These are phyloP conservation scores for Mycogone perniciosa DNA, from an alignment of 2,329 filamentous ascomycete species.

Conservation along the genomic window DNA sequence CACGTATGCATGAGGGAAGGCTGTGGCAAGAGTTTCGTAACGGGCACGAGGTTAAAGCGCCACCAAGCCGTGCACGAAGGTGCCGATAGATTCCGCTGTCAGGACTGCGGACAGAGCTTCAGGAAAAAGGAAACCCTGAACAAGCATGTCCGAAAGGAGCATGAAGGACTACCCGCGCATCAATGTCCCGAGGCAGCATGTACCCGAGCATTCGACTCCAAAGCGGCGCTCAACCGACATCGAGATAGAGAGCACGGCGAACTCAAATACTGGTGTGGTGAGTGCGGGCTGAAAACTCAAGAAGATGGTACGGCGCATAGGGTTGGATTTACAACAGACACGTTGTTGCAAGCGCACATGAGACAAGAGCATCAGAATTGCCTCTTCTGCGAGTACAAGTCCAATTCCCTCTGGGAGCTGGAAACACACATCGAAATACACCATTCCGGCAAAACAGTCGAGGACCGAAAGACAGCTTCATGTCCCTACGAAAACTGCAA, in stretches of 20 bases:
- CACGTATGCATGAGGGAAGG: slow-evolving; percentile 65
- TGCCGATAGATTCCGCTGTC: slow-evolving; percentile 68
- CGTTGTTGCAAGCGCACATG: slow-evolving; percentile 67
- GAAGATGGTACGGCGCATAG: slow-evolving; percentile 34
- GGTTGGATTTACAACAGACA: slow-evolving; percentile 64
- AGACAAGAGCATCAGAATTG: slow-evolving; percentile 69
- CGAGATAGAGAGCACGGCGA: slow-evolving; percentile 62
- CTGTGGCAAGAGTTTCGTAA: slow-evolving; percentile 78
- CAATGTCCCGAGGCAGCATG: slow-evolving; percentile 60
- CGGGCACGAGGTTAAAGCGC: slow-evolving; percentile 67
- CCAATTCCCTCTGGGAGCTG: slow-evolving; percentile 59
- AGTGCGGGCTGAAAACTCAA: slow-evolving; percentile 50
- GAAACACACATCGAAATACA: slow-evolving; percentile 72
- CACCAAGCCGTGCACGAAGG: slow-evolving; percentile 72
- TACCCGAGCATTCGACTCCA: slow-evolving; percentile 64
- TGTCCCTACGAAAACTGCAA: slow-evolving; percentile 65
- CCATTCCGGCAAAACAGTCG: slow-evolving; percentile 58
- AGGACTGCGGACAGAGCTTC: slow-evolving; percentile 70
- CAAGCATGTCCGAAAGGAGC: slow-evolving; percentile 71
- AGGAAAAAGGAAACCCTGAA: slow-evolving; percentile 82
- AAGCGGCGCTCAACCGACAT: slow-evolving; percentile 65
- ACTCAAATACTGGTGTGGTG: slow-evolving; percentile 67
- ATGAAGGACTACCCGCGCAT: slow-evolving; percentile 66
- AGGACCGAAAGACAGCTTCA: slow-evolving; percentile 57
- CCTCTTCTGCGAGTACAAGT: slow-evolving; percentile 64